These are phyloP conservation scores for Entomophthora muscae DNA, from an alignment of 371 early-diverging fungal genomes.

Conservation along the genomic window DNA sequence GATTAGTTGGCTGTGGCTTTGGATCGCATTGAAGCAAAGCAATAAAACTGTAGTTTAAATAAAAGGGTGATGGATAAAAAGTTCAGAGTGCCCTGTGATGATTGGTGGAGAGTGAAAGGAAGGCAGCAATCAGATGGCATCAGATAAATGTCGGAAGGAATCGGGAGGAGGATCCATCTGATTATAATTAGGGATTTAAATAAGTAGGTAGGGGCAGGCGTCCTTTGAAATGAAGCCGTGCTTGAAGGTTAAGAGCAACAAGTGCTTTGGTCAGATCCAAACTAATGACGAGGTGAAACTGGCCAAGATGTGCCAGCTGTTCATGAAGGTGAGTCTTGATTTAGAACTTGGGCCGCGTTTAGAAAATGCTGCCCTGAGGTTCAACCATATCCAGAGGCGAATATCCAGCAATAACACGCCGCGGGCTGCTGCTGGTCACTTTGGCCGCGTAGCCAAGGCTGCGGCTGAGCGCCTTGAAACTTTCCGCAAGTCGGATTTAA, in stretches of 20 bases:
- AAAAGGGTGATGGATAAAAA: too few species aligned
- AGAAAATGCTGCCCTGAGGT: constrained; percentile 3
- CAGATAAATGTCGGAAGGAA: neutral
- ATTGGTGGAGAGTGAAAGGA: neutral
- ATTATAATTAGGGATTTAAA: neutral
- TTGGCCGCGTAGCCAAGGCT: neutral
- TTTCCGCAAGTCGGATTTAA: neutral
- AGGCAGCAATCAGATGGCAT: neutral
- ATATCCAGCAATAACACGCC: neutral
- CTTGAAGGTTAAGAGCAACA: neutral
- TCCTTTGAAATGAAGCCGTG: neutral
- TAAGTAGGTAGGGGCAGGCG: neutral
- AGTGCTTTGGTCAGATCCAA: neutral
- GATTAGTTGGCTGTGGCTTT: too few species aligned
- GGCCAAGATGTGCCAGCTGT: neutral
- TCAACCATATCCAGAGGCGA: neutral
- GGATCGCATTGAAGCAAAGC: too few species aligned
- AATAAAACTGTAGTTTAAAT: too few species aligned
- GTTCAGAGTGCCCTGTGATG: too few species aligned
- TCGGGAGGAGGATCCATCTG: neutral
- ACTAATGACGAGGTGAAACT: neutral
- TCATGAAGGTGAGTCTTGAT: neutral
- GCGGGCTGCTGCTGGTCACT: neutral
- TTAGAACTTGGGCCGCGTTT: neutral
- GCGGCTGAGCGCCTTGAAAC: neutral